Conservation (phyloP, 495 filamentous ascomycete species). For the Penicillium turbatum region DNA sequence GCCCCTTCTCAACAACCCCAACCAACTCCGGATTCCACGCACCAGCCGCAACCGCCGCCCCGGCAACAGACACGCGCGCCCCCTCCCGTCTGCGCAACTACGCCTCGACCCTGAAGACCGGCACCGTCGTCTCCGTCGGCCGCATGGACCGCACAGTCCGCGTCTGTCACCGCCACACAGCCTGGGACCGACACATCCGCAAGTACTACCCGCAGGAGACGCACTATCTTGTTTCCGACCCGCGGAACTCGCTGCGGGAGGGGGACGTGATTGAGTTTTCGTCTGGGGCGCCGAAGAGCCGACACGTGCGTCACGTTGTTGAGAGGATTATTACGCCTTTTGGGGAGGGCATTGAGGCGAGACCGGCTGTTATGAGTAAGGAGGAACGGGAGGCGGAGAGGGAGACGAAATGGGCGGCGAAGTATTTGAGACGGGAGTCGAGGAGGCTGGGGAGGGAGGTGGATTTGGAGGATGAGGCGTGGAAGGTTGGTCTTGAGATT, state of each 20-base stretch:
- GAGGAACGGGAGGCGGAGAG: conserved; percentile 54
- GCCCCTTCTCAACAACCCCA: conserved; percentile 14
- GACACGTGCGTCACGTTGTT: conserved; percentile 69
- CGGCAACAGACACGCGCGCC: conserved; percentile 12
- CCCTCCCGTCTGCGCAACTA: conserved; percentile 38
- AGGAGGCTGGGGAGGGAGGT: conserved; percentile 26
- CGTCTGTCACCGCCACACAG: conserved; percentile 34
- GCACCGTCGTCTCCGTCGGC: conserved; percentile 45
- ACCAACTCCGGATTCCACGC: conserved; percentile 16
- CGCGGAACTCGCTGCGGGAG: conserved; percentile 62
- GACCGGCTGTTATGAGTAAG: conserved; percentile 60
- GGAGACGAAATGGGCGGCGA: conserved; percentile 44
- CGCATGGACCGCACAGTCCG: conserved; percentile 44
- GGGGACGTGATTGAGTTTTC: conserved; percentile 81
- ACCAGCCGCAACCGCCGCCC: no score
- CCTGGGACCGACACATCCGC: conserved; percentile 37
- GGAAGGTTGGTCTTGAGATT: neutral
- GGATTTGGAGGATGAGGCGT: conserved; percentile 11
- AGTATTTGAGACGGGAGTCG: conserved; percentile 45
- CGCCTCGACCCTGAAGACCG: conserved; percentile 37
- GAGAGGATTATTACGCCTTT: conserved; percentile 73
- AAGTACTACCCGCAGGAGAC: conserved; percentile 42
- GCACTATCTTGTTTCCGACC: conserved; percentile 66
- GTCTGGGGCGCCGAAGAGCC: conserved; percentile 58
- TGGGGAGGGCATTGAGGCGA: conserved; percentile 54